Conservation (phyloP, 108 stramenopile species). For the Skeletonema costatum region DNA sequence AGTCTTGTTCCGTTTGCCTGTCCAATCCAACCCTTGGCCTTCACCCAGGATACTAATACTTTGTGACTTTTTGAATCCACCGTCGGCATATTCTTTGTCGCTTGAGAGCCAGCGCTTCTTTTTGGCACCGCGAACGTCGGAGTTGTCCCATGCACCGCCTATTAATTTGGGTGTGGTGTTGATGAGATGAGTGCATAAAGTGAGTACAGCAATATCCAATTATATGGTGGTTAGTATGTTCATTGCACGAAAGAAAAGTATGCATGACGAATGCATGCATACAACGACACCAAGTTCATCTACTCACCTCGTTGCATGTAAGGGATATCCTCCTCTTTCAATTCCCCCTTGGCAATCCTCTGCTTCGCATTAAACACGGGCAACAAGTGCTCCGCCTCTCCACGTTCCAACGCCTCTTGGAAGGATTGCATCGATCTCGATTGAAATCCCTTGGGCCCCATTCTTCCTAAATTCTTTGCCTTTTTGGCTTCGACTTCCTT, state of each 20-base stretch:
- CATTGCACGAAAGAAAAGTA: too few species aligned
- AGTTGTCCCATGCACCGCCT: conserved; percentile 54
- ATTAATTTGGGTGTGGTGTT: neutral
- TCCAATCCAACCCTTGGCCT: conserved; percentile 82
- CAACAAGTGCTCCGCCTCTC: conserved; percentile 71
- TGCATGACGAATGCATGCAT: neutral
- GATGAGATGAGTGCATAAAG: neutral
- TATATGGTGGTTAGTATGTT: neutral
- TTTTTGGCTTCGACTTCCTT: conserved; percentile 59
- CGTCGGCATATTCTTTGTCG: conserved; percentile 65
- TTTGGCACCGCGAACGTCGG: conserved; percentile 48
- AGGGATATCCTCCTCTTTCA: conserved; percentile 71
- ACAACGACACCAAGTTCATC: too few species aligned
- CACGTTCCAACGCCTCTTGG: conserved; percentile 82
- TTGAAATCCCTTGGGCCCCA: conserved; percentile 80
- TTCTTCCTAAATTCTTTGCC: conserved; percentile 43
- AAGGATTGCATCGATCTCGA: conserved; percentile 78
- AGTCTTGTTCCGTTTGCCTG: conserved; percentile 49
- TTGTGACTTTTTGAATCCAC: conserved; percentile 84
- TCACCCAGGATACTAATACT: conserved; percentile 69
- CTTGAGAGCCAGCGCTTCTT: conserved; percentile 35
- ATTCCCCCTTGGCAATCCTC: conserved; percentile 54
- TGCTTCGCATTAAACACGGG: conserved; percentile 76
- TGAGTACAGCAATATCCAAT: too few species aligned
- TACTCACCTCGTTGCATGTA: conserved; percentile 79